A percentile compares a stretch with the other conserved stretches of the same genome.
phyloP scores from a whole-genome alignment of 2,329 filamentous ascomycete genomes.

The Fusarium brachygibbosum region DNA sequence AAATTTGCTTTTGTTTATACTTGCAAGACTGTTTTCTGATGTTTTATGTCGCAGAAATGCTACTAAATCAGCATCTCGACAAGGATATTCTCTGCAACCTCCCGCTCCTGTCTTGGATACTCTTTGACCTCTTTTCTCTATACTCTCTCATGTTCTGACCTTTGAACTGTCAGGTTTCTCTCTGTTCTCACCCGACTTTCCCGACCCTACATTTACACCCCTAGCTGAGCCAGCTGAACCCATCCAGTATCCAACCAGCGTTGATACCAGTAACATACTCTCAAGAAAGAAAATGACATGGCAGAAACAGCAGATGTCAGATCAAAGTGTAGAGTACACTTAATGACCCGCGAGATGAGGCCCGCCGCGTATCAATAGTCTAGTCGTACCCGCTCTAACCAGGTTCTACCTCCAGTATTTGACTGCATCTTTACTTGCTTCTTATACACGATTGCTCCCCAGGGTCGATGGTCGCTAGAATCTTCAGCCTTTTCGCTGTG shows the following conservation, averaged over 20 bases:
- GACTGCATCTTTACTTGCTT: slow-evolving; percentile 44
- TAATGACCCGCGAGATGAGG: slow-evolving; percentile 42
- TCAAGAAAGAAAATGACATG: slow-evolving; percentile 15
- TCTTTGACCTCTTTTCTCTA: background rate
- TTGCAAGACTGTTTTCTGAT: slow-evolving; percentile 5
- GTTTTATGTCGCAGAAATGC: slow-evolving; percentile 21
- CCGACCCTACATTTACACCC: slow-evolving; percentile 27
- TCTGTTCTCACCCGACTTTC: slow-evolving; percentile 8
- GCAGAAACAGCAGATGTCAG: slow-evolving; percentile 26
- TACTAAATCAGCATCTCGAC: slow-evolving; percentile 1
- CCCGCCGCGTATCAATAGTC: slow-evolving; percentile 43
- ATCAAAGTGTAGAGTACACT: slow-evolving; percentile 17
- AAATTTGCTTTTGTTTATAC: slow-evolving; percentile 42
- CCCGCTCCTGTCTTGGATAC: slow-evolving; percentile 23
- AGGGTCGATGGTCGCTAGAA: slow-evolving; percentile 39
- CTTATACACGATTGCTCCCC: slow-evolving; percentile 44
- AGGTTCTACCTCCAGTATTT: slow-evolving; percentile 35
- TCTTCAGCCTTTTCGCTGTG: slow-evolving; percentile 42
- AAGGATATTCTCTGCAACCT: slow-evolving; percentile 38
- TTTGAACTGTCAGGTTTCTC: slow-evolving; percentile 22
- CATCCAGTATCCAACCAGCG: slow-evolving; percentile 34
- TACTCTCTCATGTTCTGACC: slow-evolving; percentile 23
- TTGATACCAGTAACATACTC: slow-evolving; percentile 28
- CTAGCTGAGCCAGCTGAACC: slow-evolving; percentile 36
- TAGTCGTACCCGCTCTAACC: slow-evolving; percentile 44